Percentiles rank a stretch among this genome's conserved stretches.
These are phyloP conservation scores for Hypoxylon trugodes DNA, from an alignment of 495 filamentous ascomycete genomes.

Conservation along the genomic window DNA sequence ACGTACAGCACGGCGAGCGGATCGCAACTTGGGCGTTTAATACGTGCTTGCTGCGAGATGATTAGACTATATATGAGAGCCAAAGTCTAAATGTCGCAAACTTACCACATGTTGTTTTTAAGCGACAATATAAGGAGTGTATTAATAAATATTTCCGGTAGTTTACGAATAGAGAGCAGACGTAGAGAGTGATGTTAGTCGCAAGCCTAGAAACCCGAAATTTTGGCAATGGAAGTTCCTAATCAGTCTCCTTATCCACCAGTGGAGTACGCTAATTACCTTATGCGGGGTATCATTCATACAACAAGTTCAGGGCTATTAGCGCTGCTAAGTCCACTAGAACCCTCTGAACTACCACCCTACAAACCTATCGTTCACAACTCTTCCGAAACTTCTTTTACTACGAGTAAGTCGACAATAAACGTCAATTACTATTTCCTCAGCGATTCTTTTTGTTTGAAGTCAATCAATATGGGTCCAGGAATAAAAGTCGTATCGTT, in stretches of 20 bases:
- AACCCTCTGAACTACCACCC: no score
- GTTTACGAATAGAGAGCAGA: not conserved
- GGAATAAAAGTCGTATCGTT: no score
- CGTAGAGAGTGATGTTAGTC: not conserved
- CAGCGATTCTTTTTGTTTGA: no score
- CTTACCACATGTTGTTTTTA: slow-evolving; percentile 39
- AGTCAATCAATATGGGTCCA: no score
- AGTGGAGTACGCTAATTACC: not conserved
- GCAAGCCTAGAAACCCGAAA: not conserved
- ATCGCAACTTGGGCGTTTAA: slow-evolving; percentile 98
- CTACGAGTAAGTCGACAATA: no score
- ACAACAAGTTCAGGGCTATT: no score
- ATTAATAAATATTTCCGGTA: not conserved
- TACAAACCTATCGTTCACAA: no score
- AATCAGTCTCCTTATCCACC: not conserved
- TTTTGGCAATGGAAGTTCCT: not conserved
- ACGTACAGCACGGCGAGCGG: slow-evolving; percentile 91
- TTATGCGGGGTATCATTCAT: slow-evolving; percentile 10
- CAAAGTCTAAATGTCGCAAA: not conserved
- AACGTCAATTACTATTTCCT: no score
- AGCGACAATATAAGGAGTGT: not conserved
- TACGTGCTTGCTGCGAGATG: slow-evolving; percentile 78
- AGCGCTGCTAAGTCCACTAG: no score
- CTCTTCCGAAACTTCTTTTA: no score
- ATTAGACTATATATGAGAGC: not conserved